Evolutionary conservation across 352 stramenopile species (phyloP), one percentile per base, ranked within the genome.

Genomic region (Globisporangium middletonii): DNA sequence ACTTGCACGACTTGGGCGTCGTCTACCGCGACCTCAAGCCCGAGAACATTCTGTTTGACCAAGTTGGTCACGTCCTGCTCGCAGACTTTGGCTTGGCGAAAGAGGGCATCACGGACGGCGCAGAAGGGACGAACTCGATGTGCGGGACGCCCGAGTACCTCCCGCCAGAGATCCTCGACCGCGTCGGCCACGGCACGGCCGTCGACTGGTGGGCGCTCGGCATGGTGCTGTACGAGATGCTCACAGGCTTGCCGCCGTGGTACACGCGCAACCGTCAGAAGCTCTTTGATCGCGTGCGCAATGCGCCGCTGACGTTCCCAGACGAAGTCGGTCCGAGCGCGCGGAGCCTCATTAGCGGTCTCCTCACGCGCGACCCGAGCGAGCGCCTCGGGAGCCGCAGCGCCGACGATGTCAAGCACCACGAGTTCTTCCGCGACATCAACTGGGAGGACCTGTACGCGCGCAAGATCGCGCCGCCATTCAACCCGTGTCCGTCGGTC

Each of bases 221-320:
- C 43, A 92, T 92, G 79, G 80, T 98, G 56, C 71, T 98, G 15
- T 98, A 97, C 73, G 90, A 97, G 62, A 97, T 98, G 90, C 77
- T 98, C 35, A 98, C 85, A 62, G 89, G 89, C 0, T 71, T 97
- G 43, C 88, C 88, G 15, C 89, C 86, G 16, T 97, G 89, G 89
- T 97, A 97, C 81, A 97, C 88, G 56, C 88, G 88, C 67, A 94
- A 97, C 75, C 83, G 88, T 48, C 84, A 96, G 67, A 96, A 96
- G 67, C 76, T 97, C 33, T 96, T 97, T 49, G 81, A 96, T 59
- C 83, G 89, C n/a, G 79, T 97, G 51, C 79, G 86, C 27, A 88
- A 89, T 48, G 87, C 86, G 19, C 86, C 86, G 50, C 64, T 97
- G 41, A 94, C 84, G 45, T 95, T 97, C 65, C 89, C 89, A 2